Evolutionary conservation across 2,329 filamentous ascomycete genomes (phyloP), one percentile per base, ranked within the genome.

Genomic region (Sclerotinia glacialis): DNA sequence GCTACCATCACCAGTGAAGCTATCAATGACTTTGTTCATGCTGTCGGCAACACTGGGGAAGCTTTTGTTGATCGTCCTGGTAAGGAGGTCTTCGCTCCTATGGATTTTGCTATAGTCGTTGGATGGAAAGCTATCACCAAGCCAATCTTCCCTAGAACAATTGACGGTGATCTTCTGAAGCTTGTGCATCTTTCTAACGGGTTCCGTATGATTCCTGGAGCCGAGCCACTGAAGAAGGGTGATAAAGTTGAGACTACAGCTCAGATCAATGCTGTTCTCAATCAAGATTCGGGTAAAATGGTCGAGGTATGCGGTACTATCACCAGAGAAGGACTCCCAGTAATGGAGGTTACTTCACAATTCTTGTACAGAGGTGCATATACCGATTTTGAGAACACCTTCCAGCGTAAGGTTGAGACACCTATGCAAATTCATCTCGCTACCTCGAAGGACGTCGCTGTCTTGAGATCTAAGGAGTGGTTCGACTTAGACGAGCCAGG

Each of bases 41-140:
- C 95, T 55, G 95, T 99, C 71, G 95, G 96, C 71, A 99, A 99
- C 80, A 97, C 91, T 18, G 94, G 94, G 47, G 95, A 99, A 78
- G 93, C 95, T 9, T 99, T 99, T 73, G 94, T 99, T 64, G 94
- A 98, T 75, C 87, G 94, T 58, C 94, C 93, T 54, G 94, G 93
- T 72, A 98, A 98, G 82, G 89, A 91, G 69, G 91, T 97, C 71
- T 94, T 90, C 73, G 95, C 95, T 9, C 95, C 96, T 42, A 99
- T 99, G 95, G 95, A 99, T 79, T 99, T 97, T 75, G 93, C 93
- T 71, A 97, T 97, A 72, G 93, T 97, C n/a, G 90, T 96, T 61
- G 93, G 93, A 69, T 97, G 93, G 93, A 98, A 99, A 82, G 95
- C 95, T 53, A 99, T 99, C 76, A 99, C 93, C 14, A 98, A 98